These are phyloP conservation scores for Coemansia sp. DNA, from an alignment of 192 early-diverging fungal genomes.

Conservation along the genomic window DNA sequence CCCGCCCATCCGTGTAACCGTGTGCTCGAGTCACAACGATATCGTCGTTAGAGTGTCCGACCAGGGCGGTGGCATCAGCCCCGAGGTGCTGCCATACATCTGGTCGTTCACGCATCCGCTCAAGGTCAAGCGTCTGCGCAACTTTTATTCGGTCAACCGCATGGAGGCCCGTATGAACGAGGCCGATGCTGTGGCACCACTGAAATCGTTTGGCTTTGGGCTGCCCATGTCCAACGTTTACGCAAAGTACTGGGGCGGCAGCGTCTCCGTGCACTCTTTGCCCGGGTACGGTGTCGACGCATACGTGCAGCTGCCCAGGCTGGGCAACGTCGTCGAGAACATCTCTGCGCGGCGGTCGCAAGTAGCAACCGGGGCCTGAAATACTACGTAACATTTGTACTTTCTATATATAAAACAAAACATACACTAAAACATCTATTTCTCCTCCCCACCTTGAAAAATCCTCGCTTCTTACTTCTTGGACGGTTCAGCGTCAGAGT, in stretches of 20 bases:
- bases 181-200: conserved; percentile 32
- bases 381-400: background rate
- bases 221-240: conserved; percentile 89
- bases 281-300: conserved; percentile 91
- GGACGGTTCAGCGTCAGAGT: background rate
- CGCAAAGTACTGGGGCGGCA: conserved; percentile 95
- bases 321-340: conserved; percentile 62
- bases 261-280: conserved; percentile 73
- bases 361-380: conserved; percentile 1
- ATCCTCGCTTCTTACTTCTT: conserved; percentile 1
- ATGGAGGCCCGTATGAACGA: conserved; percentile 79
- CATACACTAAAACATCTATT: no score
- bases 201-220: conserved; percentile 78
- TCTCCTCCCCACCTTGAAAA: no score
- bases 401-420: no score
- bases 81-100: conserved; percentile 61
- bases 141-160: conserved; percentile 72
- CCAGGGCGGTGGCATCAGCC: conserved; percentile 83
- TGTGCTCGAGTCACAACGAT: conserved; percentile 69
- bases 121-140: conserved; percentile 57
- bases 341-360: conserved; percentile 19
- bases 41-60: conserved; percentile 92
- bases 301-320: conserved; percentile 75
- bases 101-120: conserved; percentile 79
- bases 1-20: conserved; percentile 83